A percentile compares a stretch with the other conserved stretches of the same genome.
phyloP scores from a whole-genome alignment of 164 flowering plant genomes.

The Berberis thunbergii region DNA sequence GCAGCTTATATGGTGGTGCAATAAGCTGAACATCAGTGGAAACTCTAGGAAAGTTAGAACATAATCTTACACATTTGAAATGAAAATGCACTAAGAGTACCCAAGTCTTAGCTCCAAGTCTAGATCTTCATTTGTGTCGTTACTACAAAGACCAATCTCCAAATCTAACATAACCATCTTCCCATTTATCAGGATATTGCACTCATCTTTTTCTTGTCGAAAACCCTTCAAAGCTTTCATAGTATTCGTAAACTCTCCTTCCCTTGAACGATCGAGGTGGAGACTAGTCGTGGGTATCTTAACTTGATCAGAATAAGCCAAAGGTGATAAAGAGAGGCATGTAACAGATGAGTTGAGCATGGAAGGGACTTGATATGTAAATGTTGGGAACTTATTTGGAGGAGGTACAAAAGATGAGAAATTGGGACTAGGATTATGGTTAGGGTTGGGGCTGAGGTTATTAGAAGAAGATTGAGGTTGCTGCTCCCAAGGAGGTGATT shows the following conservation, averaged over 20 bases:
- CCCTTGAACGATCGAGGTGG: conserved; percentile 1
- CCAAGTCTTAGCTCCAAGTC: conserved; percentile 76
- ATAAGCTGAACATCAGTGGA: no score
- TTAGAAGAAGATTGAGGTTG: neutral
- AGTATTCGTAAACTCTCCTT: conserved; percentile 5
- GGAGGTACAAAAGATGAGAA: conserved; percentile 14
- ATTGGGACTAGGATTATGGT: conserved; percentile 15
- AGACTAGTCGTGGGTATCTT: conserved; percentile 10
- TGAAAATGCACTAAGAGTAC: conserved; percentile 13
- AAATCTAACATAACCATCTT: conserved; percentile 30
- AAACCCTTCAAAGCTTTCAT: conserved; percentile 14
- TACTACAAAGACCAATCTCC: conserved; percentile 32
- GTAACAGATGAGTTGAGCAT: conserved; percentile 18
- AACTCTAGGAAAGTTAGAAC: no score
- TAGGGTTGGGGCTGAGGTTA: conserved; percentile 20
- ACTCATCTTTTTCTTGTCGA: conserved; percentile 5
- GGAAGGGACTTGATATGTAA: conserved; percentile 10
- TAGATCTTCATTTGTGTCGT: conserved; percentile 24
- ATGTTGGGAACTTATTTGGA: conserved; percentile 8
- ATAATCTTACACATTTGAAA: neutral
- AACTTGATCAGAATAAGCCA: conserved; percentile 9
- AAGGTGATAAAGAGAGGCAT: conserved; percentile 12
- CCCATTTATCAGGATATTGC: conserved; percentile 15
- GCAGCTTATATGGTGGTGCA: no score
- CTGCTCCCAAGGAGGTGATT: conserved; percentile 27